These are phyloP conservation scores for Russula foetens DNA, from an alignment of 768 basidiomycete species.

Conservation along the genomic window DNA sequence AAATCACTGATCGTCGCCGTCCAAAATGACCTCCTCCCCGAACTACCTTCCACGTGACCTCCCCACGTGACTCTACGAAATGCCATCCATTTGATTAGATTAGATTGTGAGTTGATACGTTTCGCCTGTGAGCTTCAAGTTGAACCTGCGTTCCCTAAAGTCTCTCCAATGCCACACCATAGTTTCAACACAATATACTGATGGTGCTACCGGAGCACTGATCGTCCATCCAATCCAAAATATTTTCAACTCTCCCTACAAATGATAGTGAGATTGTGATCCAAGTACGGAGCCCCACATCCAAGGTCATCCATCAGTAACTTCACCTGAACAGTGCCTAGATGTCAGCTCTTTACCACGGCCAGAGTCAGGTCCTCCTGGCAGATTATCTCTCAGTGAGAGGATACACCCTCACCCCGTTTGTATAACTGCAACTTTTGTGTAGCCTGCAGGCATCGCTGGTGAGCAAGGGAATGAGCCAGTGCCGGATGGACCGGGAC, in stretches of 20 bases:
- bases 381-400: conserved; percentile 22
- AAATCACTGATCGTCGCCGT: conserved; percentile 31
- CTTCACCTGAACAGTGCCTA: conserved; percentile 21
- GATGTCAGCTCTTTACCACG: conserved; percentile 32
- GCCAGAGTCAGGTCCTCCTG: conserved; percentile 23
- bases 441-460: conserved; percentile 25
- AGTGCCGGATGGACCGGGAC: conserved; percentile 30
- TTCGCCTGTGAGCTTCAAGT: not conserved
- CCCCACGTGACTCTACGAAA: not conserved
- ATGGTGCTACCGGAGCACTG: conserved; percentile 42
- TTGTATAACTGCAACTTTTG: not conserved
- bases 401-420: not conserved
- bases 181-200: conserved; percentile 34
- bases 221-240: conserved; percentile 37
- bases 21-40: conserved; percentile 25
- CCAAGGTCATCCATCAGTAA: not conserved
- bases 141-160: not conserved
- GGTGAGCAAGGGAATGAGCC: conserved; percentile 29
- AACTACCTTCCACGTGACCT: not conserved
- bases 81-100: too few relatives aligned
- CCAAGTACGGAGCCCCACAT: not conserved
- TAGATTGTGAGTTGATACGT: conserved; percentile 20
- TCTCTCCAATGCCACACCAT: not conserved
- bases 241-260: conserved; percentile 26
- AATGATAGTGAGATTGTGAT: conserved; percentile 35